Evolutionary conservation across 2,329 filamentous ascomycete genomes (phyloP).

Genomic region (Hypomyces perniciosus): DNA sequence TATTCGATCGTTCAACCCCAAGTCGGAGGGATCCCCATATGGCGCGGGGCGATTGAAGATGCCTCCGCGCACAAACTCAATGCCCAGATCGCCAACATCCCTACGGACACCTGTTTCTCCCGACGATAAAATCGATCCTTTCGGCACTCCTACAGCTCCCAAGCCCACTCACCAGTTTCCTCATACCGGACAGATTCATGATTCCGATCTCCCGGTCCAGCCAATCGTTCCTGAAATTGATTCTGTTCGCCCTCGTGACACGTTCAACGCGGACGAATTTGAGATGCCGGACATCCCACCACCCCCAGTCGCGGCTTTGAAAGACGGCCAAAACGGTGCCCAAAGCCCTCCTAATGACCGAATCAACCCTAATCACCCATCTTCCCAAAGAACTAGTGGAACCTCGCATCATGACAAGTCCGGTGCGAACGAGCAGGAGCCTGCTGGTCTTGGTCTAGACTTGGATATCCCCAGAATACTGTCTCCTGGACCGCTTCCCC

Average conservation of each 20-base stretch:
- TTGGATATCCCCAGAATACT: conserved; percentile 29
- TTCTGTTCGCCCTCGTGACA: conserved; percentile 26
- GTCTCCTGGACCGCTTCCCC: conserved; percentile 18
- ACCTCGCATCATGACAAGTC: conserved; percentile 12
- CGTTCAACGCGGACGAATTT: conserved; percentile 14
- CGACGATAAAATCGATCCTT: conserved; percentile 31
- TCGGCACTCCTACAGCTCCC: conserved; percentile 28
- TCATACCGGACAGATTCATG: conserved; percentile 16
- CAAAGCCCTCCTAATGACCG: conserved; percentile 17
- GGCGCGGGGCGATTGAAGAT: conserved; percentile 22
- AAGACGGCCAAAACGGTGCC: conserved; percentile 20
- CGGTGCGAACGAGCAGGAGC: conserved; percentile 20
- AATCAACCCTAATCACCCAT: conserved; percentile 11
- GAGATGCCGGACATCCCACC: conserved; percentile 23
- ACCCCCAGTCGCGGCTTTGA: conserved; percentile 26
- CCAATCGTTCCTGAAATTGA: conserved; percentile 36
- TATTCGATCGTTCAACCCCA: conserved; percentile 44
- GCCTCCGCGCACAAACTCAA: neutral
- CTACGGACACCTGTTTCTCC: conserved; percentile 28
- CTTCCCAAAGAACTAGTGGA: conserved; percentile 12
- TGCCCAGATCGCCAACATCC: conserved; percentile 2
- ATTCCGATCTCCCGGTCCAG: conserved; percentile 25
- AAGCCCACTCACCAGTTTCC: conserved; percentile 22
- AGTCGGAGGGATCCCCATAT: conserved; percentile 38
- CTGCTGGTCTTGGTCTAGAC: conserved; percentile 30